phyloP scores from a whole-genome alignment of 768 basidiomycete species.

The Mycena indigotica region DNA sequence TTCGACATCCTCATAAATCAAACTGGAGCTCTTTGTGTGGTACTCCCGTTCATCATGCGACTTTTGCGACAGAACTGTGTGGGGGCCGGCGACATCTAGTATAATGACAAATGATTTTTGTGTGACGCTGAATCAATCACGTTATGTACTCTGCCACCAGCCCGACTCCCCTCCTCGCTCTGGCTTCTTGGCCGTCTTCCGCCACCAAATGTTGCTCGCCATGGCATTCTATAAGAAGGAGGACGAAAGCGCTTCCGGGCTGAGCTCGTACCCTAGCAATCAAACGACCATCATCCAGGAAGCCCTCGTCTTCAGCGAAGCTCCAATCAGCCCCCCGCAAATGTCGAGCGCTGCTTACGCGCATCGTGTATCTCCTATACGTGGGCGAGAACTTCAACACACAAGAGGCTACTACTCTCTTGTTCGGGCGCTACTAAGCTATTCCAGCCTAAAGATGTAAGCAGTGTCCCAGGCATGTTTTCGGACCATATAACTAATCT shows the following conservation, averaged over 20 bases:
- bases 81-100: too few species aligned
- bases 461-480: slow-evolving; percentile 35
- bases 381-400: slow-evolving; percentile 93
- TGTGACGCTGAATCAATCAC: background rate
- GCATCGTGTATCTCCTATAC: slow-evolving; percentile 95
- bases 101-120: too few species aligned
- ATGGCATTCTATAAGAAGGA: slow-evolving; percentile 95
- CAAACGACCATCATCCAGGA: slow-evolving; percentile 98
- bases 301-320: slow-evolving; percentile 98
- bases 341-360: slow-evolving; percentile 92
- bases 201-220: too few species aligned
- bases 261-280: slow-evolving; percentile 93
- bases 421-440: slow-evolving; percentile 98
- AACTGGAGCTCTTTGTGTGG: too few species aligned
- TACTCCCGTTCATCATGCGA: too few species aligned
- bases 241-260: slow-evolving; percentile 90
- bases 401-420: slow-evolving; percentile 95
- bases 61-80: too few species aligned
- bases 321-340: slow-evolving; percentile 97
- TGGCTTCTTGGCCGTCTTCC: too few species aligned
- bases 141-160: background rate
- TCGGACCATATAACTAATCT: background rate
- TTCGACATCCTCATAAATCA: too few species aligned
- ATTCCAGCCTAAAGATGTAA: slow-evolving; percentile 98
- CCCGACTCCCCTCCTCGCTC: too few species aligned